phyloP scores from a whole-genome alignment of 441 rosid genomes.

The Flueggea neowawraea region DNA sequence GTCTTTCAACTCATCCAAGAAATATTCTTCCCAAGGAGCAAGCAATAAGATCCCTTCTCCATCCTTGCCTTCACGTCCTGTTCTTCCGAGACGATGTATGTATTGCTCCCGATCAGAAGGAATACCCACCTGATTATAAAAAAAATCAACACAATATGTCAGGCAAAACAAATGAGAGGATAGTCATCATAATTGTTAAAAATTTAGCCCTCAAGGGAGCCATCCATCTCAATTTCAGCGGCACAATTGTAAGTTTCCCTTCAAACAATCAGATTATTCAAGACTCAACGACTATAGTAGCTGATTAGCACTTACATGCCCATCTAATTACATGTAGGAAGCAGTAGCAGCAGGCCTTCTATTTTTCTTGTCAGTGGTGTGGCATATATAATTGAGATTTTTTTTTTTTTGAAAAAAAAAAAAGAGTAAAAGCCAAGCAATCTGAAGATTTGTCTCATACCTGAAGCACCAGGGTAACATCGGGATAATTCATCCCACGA shows the following conservation, averaged over 20 bases:
- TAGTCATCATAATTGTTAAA: too few species aligned
- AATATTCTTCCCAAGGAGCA: slow-evolving; percentile 95
- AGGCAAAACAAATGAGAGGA: not conserved
- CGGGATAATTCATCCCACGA: slow-evolving; percentile 95
- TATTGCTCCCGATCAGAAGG: slow-evolving; percentile 82
- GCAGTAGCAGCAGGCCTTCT: not conserved
- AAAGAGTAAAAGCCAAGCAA: not conserved
- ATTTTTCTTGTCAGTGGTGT: not conserved
- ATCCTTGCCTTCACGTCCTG: slow-evolving; percentile 83
- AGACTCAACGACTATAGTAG: too few species aligned
- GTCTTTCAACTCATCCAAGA: slow-evolving; percentile 74
- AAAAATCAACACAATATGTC: slow-evolving; percentile 1
- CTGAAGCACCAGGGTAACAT: slow-evolving; percentile 96
- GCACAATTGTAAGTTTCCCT: too few species aligned
- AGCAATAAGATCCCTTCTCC: slow-evolving; percentile 81
- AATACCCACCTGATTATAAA: slow-evolving; percentile 63
- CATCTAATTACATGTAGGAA: too few species aligned
- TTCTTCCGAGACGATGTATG: slow-evolving; percentile 91
- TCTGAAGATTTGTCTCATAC: slow-evolving; percentile 28
- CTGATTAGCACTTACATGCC: too few species aligned
- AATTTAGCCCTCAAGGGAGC: too few species aligned
- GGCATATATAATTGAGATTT: not conserved
- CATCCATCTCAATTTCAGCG: too few species aligned
- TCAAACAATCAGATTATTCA: too few species aligned
- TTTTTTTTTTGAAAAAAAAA: too few species aligned